Evolutionary conservation across 2,329 filamentous ascomycete species (phyloP), one percentile per base, ranked within the genome.

Genomic region (Stemphylium vesicarium): DNA sequence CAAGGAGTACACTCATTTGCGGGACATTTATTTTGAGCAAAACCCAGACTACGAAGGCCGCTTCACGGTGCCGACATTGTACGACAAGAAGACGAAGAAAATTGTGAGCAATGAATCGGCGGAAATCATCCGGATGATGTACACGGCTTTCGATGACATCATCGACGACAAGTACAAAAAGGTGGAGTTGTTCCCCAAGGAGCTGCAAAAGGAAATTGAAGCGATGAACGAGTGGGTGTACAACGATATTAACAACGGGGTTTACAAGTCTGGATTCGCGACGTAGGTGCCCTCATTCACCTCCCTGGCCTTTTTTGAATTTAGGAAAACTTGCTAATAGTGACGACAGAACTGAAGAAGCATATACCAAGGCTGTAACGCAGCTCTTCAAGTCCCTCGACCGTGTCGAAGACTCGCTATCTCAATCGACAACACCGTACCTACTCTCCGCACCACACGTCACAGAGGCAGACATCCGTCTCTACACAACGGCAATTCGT

Each of bases 81-180:
- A 89, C 78, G 91, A 96, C 77, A 91, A 86, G 78, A 87, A 89
- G 79, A 78, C 80, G 47, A 84, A 87, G 68, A 84, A 80, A 31
- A 96, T 96, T 69, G 92, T 96, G 59, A 95, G 84, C 84, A 97
- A 97, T 65, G 93, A 96, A 82, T 92, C 89, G 75, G 88, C 88
- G 63, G 93, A 97, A 79, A 96, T 97, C 73, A 87, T 96, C 74
- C 88, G 93, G 71, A 96, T 96, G 90, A 81, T 97, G 58, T 90
- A 90, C 72, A 83, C 82, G 37, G 90, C 86, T 74, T 98, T 98
- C 72, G 88, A 98, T 53, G 70, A 77, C 35, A 42, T 81, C 20
- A 63, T 82, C n/a, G 75, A 75, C 2, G 75, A 77, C 6, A 71
- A 80, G 62, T 77, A 78, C 65, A 77, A 73, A 56, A 68, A 72